Evolutionary conservation across 805 yeast genomes (phyloP).

Genomic region (Ogataea populi-albae): DNA sequence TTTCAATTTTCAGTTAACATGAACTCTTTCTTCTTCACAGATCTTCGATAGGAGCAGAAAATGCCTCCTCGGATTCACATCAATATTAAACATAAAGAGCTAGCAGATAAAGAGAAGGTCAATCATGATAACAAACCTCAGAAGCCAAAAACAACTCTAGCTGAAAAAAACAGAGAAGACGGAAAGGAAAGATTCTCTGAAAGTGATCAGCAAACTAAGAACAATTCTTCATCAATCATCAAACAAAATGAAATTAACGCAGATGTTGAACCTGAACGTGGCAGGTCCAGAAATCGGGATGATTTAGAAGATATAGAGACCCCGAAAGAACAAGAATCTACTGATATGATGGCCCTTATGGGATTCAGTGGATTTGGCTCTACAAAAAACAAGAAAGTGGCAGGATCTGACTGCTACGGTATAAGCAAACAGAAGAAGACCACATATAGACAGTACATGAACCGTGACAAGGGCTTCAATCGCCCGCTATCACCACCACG

Average conservation of each 20-base stretch:
- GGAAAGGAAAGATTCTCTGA: too few relatives aligned
- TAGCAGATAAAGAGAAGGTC: background rate
- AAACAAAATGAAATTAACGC: too few relatives aligned
- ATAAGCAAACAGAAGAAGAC: slow-evolving; percentile 37
- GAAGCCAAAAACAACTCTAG: background rate
- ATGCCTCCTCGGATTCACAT: too few relatives aligned
- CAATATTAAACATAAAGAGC: too few relatives aligned
- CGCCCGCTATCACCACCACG: slow-evolving; percentile 50
- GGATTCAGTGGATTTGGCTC: slow-evolving; percentile 56
- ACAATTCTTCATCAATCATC: too few relatives aligned
- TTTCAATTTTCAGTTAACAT: too few relatives aligned
- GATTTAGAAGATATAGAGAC: too few relatives aligned
- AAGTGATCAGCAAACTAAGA: too few relatives aligned
- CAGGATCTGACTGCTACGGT: slow-evolving; percentile 45
- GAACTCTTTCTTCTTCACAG: too few relatives aligned
- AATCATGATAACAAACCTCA: slow-evolving; percentile 13
- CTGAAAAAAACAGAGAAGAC: too few relatives aligned
- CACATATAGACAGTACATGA: slow-evolving; percentile 59
- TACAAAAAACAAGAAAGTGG: slow-evolving; percentile 57
- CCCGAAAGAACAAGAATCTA: slow-evolving; percentile 23
- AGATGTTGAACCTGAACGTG: slow-evolving; percentile 5
- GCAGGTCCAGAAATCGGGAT: background rate
- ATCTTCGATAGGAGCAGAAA: too few relatives aligned
- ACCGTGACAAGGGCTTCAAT: slow-evolving; percentile 53
- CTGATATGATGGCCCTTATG: slow-evolving; percentile 45